Evolutionary conservation across 371 early-diverging fungal species (phyloP), one percentile per base, ranked within the genome.

Genomic region (Gilbertella persicaria): DNA sequence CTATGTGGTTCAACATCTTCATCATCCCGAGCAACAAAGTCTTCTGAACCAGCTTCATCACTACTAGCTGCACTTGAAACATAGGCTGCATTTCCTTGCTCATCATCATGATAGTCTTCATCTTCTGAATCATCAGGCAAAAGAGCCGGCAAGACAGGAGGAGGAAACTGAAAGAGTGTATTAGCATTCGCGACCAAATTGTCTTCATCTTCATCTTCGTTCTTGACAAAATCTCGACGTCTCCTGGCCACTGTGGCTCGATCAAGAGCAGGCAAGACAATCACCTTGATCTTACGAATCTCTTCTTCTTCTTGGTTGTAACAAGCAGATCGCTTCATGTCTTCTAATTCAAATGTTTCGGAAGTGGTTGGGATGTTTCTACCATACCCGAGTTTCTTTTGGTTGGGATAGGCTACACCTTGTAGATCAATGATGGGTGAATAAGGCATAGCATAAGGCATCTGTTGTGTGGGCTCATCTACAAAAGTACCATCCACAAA

Each of bases 391-490:
- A 79, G 69, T 21, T 74, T 82, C 37, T 71, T 78, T 53, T 89
- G 89, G 24, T 71, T 66, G 5, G 85, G 76, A 63, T 88, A 89
- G 28, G 84, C 83, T 1, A 86, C 81, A 24, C 87, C 89, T 47
- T 82, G 79, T 62, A 80, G 79, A 55, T 87, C 88, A 55, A 86
- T 75, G 30, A 92, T 75, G 3, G 79, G 76, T 19, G 83, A 79
- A 26, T 73, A 71, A 1, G 75, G 76, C 48, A 90, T 73, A 21
- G 81, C 61, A 57, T 92, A 89, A 12, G 92, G 87, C 1, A 87
- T 76, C 36, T 81, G 66, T 50, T 86, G 80, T 8, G 86, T 78
- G 41, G 83, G 73, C 46, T 88, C 88, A 54, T 92, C 93, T 6
- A 90, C 70, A 41, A 92, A 85, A 45, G 77, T 74, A 25, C 82